Base-by-base conservation (phyloP, 2,329 filamentous ascomycete genomes). In the Aphanoascus verrucosus region DNA sequence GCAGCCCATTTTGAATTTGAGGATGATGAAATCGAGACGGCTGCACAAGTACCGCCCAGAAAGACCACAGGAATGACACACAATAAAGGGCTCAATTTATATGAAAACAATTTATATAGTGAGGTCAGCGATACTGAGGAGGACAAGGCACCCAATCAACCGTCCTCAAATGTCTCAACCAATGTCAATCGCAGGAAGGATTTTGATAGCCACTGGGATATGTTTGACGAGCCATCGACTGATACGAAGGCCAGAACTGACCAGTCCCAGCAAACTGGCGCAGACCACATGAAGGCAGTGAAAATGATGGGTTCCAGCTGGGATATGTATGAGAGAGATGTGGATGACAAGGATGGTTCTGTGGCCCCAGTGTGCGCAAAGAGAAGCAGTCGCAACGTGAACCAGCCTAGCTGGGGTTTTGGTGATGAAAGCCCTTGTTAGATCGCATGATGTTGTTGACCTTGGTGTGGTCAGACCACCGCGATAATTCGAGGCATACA, bases 1-100 rank as follows among this genome's bases (percentile, higher is more conserved):
- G 83, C 90, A 64, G 73, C 82, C 1, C 88, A 97, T 69, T 96
- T 95, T 64, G 83, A 93, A 57, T 79, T 96, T 62, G 75, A 80
- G 52, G 90, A 97, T 65, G 83, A 90, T 53, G 82, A 80, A 47
- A 78, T 78, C 34, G 79, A 80, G 48, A 71, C 75, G 14, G 76
- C 73, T 6, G 74, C 77, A 52, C 70, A 73, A 42, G 62, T 62
- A 50, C 63, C 67, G 44, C 56, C 62, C 20, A 56, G 52, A 23
- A 64, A 68, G 20, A 64, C 66, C 37, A 73, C 73, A 59, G 70
- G 72, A 38, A 69, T 75, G n/a, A 76, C 70, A 37, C 77, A 82
- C 54, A 88, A 88, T 68, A 81, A 80, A 54, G 84, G 84, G 5
- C 73, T 84, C 42, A 77, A 79, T 28, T 75, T 94, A 43, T 94